Base-by-base conservation (phyloP, 148 eudicot genomes). In the Camellia lanceoleosa region DNA sequence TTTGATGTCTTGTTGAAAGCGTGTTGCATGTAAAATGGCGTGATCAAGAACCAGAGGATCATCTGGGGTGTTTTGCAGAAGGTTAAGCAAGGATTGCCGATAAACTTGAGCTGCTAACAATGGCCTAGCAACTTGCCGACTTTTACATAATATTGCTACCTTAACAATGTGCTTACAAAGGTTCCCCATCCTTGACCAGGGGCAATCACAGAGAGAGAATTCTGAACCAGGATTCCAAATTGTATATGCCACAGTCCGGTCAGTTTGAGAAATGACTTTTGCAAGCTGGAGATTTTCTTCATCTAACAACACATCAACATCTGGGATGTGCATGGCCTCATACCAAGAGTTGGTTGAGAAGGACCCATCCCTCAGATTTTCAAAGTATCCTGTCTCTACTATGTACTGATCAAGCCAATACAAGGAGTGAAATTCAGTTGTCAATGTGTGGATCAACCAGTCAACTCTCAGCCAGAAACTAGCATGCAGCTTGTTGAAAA, bases 201-300 rank as follows among this genome's bases (percentile, higher is more conserved):
- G 23, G 68, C 86, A 84, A 42, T 84, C 83, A 80, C 86, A 84
- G 3, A 80, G 46, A 6, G 78, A 82, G 58, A 84, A 84, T 44
- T 84, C 86, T 7, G 81, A 84, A 73, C 86, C 86, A 5, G 86
- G 83, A 74, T 84, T 84, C 86, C 86, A 84, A n/a, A 84, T 49
- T 0, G 81, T 80, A 54, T 77, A 80, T 4, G 44, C 74, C 63
- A 84, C 44, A 78, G 52, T 80, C 51, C 66, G 68, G 52, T 84
- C 83, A 13, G 68, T 38, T 76, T 80, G 86, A 72, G 83, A 80
- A 67, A 84, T 72, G 64, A 84, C 83, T 67, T 80, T 84, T 19
- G 86, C 86, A 56, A 80, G 60, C 66, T 75, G 78, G 49, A 80
- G 86, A 77, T 84, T 78, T 44, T 80, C 79, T 66, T 80, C 86